Conservation (phyloP, 805 yeast species). For the Pichia phayaonensis region DNA sequence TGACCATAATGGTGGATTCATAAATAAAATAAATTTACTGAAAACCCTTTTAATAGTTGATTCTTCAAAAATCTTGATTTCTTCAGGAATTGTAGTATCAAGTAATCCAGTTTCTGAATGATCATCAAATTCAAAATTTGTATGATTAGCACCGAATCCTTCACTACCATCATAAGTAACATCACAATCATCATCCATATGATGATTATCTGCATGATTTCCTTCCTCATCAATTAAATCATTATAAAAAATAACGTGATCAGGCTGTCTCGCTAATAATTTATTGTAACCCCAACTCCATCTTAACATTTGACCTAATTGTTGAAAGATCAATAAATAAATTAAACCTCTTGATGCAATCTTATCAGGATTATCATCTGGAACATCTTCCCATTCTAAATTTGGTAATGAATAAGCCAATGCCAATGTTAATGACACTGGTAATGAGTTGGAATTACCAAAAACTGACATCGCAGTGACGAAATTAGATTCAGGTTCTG, state of each 20-base stretch:
- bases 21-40: conserved; percentile 22
- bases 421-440: conserved; percentile 83
- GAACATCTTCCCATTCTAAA: conserved; percentile 66
- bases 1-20: conserved; percentile 83
- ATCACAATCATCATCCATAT: background rate
- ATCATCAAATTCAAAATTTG: conserved; percentile 5
- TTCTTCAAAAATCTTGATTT: conserved; percentile 1
- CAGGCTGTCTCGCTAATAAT: conserved; percentile 46
- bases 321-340: conserved; percentile 70
- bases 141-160: too few relatives aligned
- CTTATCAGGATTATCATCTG: conserved; percentile 57
- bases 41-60: background rate
- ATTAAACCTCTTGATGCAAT: conserved; percentile 74
- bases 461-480: conserved; percentile 96
- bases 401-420: conserved; percentile 70
- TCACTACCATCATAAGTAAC: background rate
- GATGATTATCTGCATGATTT: background rate
- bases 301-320: conserved; percentile 71
- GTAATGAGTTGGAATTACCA: conserved; percentile 91
- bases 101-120: background rate
- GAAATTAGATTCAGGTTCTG: conserved; percentile 74
- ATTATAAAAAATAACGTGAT: conserved; percentile 24
- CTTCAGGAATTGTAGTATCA: background rate
- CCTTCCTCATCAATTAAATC: conserved; percentile 5
- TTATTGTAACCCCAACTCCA: conserved; percentile 88